Base-by-base conservation (phyloP, 768 basidiomycete species). In the Gautieria morchelliformis region DNA sequence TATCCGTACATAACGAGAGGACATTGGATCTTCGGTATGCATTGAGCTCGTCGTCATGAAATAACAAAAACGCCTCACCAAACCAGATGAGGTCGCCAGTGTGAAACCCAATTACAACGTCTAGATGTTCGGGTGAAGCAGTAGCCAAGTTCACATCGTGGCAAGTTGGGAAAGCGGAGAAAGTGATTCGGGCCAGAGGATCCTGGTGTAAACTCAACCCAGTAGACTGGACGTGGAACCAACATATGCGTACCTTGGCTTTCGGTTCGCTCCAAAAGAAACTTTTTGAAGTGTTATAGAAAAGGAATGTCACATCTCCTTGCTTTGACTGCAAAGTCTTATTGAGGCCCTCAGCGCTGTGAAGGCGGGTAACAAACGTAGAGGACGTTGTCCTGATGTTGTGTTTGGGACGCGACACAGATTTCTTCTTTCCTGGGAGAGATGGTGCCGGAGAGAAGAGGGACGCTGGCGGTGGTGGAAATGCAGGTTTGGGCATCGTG, bases 41-140 rank as follows among this genome's bases (percentile, higher is more conserved):
- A 63, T 30, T 55, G 8, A 58, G 22, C 47, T 15, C 20, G 19
- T n/a, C 32, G 11, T 19, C 3, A 9, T 30, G 44, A 68, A 50
- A 50, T 24, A 12, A 14, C 51, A 19, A 30, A n/a, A 15, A 11
- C 32, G n/a, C 65, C 78, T 61, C 61, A 89, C 94, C 94, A 56
- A 98, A 76, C 96, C 96, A 98, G 50, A 98, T 72, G 39, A 99
- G 74, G 72, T 99, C 96, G n/a, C 96, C 96, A 0, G 93, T 89
- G 60, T 75, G 79, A 67, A 96, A 97, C 5, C 95, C 96, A 64
- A 97, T 87, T 58, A 97, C 79, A 6, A 96, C 76, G 64, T 97
- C 94, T 35, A 97, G 71, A 45, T 83, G 81, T 42, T 92, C 85
- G 11, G 85, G 72, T 3, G 83, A 85, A 7, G 89, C 83, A 1